Evolutionary conservation across 176 grass and related monocot species (phyloP), one percentile per base, ranked within the genome.

Genomic region (Raddia guianensis): DNA sequence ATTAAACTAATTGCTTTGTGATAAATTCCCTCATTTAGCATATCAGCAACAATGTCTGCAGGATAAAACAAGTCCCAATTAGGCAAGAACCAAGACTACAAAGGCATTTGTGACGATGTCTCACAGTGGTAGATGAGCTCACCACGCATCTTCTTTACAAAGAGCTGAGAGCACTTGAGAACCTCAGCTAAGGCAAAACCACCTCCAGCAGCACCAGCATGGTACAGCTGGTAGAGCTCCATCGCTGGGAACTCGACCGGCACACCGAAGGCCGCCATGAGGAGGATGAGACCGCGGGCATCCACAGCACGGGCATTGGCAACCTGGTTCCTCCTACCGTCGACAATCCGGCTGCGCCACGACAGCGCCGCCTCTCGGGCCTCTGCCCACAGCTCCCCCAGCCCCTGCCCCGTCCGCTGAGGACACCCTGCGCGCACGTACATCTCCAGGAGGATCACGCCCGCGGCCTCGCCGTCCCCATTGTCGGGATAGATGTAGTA

Each of bases 351-450:
- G 86, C 74, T 83, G 42, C 88, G 83, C 91, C 88, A 93, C 0
- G 91, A 66, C 3, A 93, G 54, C 20, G 75, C 85, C 5, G 46
- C 79, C 69, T 82, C 86, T 19, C 80, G 80, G 34, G 68, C 82
- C 75, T 86, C 85, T 4, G 43, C 73, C 61, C 37, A 56, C 49
- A 83, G 15, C n/a, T 83, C 52, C 14, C 35, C 20, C 59, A 35
- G 68, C 2, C 35, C 20, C 59, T 45, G 68, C 2, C 13, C 71
- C 16, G n/a, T 16, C 7, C 45, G 5, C 61, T 46, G 81, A 3
- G 84, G 84, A 11, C 87, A 93, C 14, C 91, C 88, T 0, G 85
- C 76, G 43, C 83, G 66, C 56, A 93, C 74, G 82, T 93, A 93
- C 2, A 90, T 73, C 66, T 90, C 88, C 6, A 93, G 91, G 49